phyloP scores from a whole-genome alignment of 192 early-diverging fungal genomes.

The Chytriomyces sp. region DNA sequence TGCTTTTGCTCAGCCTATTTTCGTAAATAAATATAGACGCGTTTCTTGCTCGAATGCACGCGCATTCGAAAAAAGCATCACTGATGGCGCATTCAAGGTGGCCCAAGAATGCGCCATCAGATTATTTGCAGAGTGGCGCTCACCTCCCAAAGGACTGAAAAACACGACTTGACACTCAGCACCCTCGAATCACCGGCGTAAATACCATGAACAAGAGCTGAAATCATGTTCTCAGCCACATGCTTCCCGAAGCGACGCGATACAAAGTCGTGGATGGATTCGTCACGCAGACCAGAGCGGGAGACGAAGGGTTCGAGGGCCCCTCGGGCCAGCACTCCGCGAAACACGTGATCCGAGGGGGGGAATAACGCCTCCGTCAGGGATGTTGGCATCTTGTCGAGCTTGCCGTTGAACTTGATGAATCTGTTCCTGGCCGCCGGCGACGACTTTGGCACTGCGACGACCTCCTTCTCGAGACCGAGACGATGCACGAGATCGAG shows the following conservation, averaged over 20 bases:
- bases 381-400: constrained; percentile 71
- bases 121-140: constrained; percentile 64
- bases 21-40: neutral
- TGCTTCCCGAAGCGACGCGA: constrained; percentile 71
- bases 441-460: constrained; percentile 63
- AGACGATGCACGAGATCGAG: constrained; percentile 79
- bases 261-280: constrained; percentile 84
- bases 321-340: constrained; percentile 60
- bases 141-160: constrained; percentile 71
- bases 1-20: constrained; percentile 28
- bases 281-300: constrained; percentile 58
- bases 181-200: constrained; percentile 85
- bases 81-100: too few species aligned
- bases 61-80: too few species aligned
- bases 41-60: constrained; percentile 1
- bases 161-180: constrained; percentile 74
- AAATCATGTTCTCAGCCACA: constrained; percentile 81
- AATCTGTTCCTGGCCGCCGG: constrained; percentile 80
- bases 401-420: constrained; percentile 70
- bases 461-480: constrained; percentile 57
- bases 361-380: constrained; percentile 39
- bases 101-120: constrained; percentile 43
- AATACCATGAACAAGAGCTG: constrained; percentile 89
- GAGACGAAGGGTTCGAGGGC: constrained; percentile 60
- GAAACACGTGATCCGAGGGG: constrained; percentile 40